Conservation (phyloP, 768 basidiomycete species). For the Mycena vitilis region DNA sequence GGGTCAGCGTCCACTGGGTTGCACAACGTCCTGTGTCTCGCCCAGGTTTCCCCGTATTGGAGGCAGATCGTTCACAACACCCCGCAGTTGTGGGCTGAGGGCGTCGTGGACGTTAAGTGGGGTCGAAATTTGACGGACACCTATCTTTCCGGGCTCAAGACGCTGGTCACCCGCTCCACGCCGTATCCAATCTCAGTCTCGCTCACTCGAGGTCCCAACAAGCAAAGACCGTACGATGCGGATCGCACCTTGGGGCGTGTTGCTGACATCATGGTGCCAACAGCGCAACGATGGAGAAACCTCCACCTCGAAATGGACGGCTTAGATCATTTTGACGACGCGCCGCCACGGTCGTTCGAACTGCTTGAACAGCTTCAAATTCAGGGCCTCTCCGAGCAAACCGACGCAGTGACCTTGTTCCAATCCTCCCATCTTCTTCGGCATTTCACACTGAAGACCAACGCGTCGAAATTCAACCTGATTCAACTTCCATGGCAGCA, state of each 20-base stretch:
- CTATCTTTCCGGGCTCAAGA: slow-evolving; percentile 1
- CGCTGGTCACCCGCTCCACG: neutral
- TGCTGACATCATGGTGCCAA: neutral
- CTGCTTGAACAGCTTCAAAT: slow-evolving; percentile 9
- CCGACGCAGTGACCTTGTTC: neutral
- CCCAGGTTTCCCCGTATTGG: slow-evolving; percentile 21
- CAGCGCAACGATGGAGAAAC: slow-evolving; percentile 2
- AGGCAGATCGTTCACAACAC: slow-evolving; percentile 8
- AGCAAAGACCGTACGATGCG: neutral
- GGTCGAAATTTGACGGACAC: neutral
- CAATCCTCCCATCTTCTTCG: slow-evolving; percentile 12
- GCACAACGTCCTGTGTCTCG: slow-evolving; percentile 1
- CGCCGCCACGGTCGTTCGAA: slow-evolving; percentile 3
- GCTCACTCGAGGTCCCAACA: neutral
- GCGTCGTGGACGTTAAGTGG: neutral
- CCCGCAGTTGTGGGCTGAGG: slow-evolving; percentile 19
- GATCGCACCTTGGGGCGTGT: neutral
- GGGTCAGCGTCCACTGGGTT: neutral
- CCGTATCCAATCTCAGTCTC: neutral
- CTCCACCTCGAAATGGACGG: neutral
- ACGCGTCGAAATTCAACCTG: neutral
- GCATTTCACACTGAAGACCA: neutral
- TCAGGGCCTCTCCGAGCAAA: neutral
- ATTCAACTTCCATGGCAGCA: slow-evolving; percentile 14
- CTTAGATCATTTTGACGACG: neutral